Conservation (phyloP, 2,329 filamentous ascomycete species). For the Beauveria sp. region DNA sequence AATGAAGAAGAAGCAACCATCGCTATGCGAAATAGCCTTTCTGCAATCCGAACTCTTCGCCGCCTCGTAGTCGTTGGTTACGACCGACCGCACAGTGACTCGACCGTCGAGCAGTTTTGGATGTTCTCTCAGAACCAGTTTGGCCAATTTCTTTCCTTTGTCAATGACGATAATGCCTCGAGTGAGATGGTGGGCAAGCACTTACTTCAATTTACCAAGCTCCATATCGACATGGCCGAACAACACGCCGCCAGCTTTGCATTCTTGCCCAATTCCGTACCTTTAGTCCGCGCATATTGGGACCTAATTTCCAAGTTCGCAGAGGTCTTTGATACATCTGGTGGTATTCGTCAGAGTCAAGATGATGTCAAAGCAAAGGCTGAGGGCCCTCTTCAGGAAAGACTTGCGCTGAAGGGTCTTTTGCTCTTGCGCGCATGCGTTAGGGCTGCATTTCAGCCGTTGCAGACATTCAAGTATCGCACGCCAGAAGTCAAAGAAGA, state of each 20-base stretch:
- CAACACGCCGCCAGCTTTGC: slow-evolving; percentile 76
- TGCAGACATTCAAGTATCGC: slow-evolving; percentile 77
- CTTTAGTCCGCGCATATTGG: slow-evolving; percentile 81
- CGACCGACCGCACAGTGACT: slow-evolving; percentile 73
- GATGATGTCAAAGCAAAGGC: slow-evolving; percentile 40
- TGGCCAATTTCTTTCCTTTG: slow-evolving; percentile 61
- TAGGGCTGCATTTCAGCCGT: slow-evolving; percentile 74
- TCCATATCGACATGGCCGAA: slow-evolving; percentile 81
- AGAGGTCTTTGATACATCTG: slow-evolving; percentile 59
- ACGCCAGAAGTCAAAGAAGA: slow-evolving; percentile 68
- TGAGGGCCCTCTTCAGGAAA: slow-evolving; percentile 63
- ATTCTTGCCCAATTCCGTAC: slow-evolving; percentile 69
- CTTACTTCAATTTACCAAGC: slow-evolving; percentile 80
- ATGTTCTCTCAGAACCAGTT: slow-evolving; percentile 68
- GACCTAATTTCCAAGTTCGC: slow-evolving; percentile 69
- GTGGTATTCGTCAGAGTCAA: slow-evolving; percentile 40
- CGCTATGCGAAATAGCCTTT: slow-evolving; percentile 68
- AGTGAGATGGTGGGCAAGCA: slow-evolving; percentile 72
- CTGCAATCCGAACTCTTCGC: slow-evolving; percentile 71
- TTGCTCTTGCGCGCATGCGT: slow-evolving; percentile 75
- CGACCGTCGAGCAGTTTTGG: slow-evolving; percentile 75
- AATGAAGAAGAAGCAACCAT: slow-evolving; percentile 52
- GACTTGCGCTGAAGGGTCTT: slow-evolving; percentile 74
- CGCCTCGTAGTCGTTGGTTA: slow-evolving; percentile 75
- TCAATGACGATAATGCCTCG: slow-evolving; percentile 48